These are phyloP conservation scores for Tephrocybe sp. DNA, from an alignment of 768 basidiomycete species.

Conservation along the genomic window DNA sequence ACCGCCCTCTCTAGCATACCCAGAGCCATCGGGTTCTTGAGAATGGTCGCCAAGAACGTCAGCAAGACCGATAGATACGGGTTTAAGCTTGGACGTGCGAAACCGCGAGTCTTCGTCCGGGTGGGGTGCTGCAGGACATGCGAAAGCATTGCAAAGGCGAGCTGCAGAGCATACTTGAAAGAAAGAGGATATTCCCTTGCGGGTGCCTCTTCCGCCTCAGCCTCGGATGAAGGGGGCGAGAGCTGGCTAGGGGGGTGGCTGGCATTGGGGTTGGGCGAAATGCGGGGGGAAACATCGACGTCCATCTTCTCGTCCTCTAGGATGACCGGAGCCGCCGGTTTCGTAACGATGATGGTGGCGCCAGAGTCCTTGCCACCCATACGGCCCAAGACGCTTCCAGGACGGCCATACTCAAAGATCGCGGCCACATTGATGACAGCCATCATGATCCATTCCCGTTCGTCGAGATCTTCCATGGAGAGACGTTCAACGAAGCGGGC, in stretches of 20 bases:
- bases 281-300: slow-evolving; percentile 43
- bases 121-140: slow-evolving; percentile 65
- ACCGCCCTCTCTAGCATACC: slow-evolving; percentile 70
- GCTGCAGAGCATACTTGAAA: slow-evolving; percentile 73
- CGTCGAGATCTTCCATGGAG: slow-evolving; percentile 76
- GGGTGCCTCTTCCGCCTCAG: slow-evolving; percentile 21
- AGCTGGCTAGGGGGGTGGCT: slow-evolving; percentile 13
- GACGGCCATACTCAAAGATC: slow-evolving; percentile 85
- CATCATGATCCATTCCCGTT: slow-evolving; percentile 97
- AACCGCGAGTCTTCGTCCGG: slow-evolving; percentile 54
- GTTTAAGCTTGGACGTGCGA: slow-evolving; percentile 60
- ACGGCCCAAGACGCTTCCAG: slow-evolving; percentile 67
- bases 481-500: slow-evolving; percentile 87
- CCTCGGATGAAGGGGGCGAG: slow-evolving; percentile 33
- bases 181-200: slow-evolving; percentile 54
- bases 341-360: slow-evolving; percentile 21
- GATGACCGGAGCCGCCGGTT: slow-evolving; percentile 21
- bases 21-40: slow-evolving; percentile 63
- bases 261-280: slow-evolving; percentile 10
- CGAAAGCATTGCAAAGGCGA: slow-evolving; percentile 77
- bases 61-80: slow-evolving; percentile 86
- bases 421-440: slow-evolving; percentile 80
- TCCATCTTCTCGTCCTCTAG: slow-evolving; percentile 61
- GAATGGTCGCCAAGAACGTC: slow-evolving; percentile 83
- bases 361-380: slow-evolving; percentile 54